Base-by-base conservation (phyloP, 345 rosid species). In the Gynandropsis gynandra region DNA sequence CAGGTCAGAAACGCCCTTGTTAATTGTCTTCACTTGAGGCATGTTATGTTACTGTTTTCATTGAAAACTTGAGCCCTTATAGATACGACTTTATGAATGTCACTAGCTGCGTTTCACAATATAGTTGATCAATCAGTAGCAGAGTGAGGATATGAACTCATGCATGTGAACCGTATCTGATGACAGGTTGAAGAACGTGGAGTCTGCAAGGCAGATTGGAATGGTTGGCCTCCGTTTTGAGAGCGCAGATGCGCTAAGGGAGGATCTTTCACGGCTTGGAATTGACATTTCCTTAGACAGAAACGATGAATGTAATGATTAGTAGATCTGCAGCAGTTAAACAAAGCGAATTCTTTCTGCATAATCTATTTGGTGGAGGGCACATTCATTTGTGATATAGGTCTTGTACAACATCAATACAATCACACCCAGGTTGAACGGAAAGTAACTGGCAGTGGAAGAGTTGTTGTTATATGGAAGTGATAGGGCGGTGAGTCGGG, bases 141-240 rank as follows among this genome's bases (percentile, higher is more conserved):
- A n/a, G n/a, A 13, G 3, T 3, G 41, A 10, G 11, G 41, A 10
- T 1, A 3, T 3, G 11, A 37, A 9, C 41, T 37, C 15, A 37
- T 37, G 9, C 8, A 37, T 37, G 15, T 13, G 15, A 10, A 10
- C 3, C 13, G 12, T 41, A 18, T 66, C 45, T 39, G 36, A 33
- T 19, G 27, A 24, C 83, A 87, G 96, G 79, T 56, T 68, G 32
- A 72, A 61, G 61, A 87, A 87, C 46, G 84, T 79, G 3, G 78
- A 84, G 45, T 87, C 84, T 48, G 98, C 96, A 15, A 54, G 34
- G 38, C 81, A 80, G 71, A 72, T 74, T 43, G 96, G 98, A 56
- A 80, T 87, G 29, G 59, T 52, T 12, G 93, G 89, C 46, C 49
- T 87, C 38, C 82, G 76, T 20, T 84, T 90, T 67, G 73, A 80